These are phyloP conservation scores for Anaeramoeba flamelloides DNA, from an alignment of 78 protist genomes.

Conservation along the genomic window DNA sequence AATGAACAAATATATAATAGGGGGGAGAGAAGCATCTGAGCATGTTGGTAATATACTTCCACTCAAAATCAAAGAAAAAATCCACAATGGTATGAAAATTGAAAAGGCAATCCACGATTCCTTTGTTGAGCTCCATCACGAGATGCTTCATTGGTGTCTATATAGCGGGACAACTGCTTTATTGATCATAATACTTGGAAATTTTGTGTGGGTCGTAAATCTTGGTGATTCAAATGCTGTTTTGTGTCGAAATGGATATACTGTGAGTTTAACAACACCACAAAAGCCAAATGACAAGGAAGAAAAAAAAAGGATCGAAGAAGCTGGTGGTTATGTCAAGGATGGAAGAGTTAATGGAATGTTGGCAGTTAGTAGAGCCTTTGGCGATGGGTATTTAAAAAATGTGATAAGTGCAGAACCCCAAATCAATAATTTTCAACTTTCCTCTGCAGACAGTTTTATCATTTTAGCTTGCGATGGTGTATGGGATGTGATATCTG, in stretches of 20 bases:
- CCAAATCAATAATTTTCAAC: slow-evolving; percentile 33
- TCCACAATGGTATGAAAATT: too few relatives aligned
- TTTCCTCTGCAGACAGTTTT: slow-evolving; percentile 28
- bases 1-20: too few relatives aligned
- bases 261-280: slow-evolving; percentile 5
- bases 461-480: slow-evolving; percentile 57
- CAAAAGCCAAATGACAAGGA: slow-evolving; percentile 22
- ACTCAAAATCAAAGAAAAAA: too few relatives aligned
- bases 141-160: slow-evolving; percentile 22
- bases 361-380: slow-evolving; percentile 43
- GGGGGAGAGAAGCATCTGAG: too few relatives aligned
- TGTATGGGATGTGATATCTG: slow-evolving; percentile 50
- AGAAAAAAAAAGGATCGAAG: slow-evolving; percentile 23
- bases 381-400: slow-evolving; percentile 47
- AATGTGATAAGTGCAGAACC: slow-evolving; percentile 45
- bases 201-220: slow-evolving; percentile 31
- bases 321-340: slow-evolving; percentile 36
- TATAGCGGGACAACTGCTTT: slow-evolving; percentile 55
- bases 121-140: slow-evolving; percentile 4
- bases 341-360: slow-evolving; percentile 42
- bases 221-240: slow-evolving; percentile 69
- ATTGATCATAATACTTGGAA: slow-evolving; percentile 21
- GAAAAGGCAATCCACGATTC: slow-evolving; percentile 15
- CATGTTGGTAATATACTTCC: too few relatives aligned
- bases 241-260: background rate